Base-by-base conservation (phyloP, 352 stramenopile species). In the Phytophthora cryptogea region DNA sequence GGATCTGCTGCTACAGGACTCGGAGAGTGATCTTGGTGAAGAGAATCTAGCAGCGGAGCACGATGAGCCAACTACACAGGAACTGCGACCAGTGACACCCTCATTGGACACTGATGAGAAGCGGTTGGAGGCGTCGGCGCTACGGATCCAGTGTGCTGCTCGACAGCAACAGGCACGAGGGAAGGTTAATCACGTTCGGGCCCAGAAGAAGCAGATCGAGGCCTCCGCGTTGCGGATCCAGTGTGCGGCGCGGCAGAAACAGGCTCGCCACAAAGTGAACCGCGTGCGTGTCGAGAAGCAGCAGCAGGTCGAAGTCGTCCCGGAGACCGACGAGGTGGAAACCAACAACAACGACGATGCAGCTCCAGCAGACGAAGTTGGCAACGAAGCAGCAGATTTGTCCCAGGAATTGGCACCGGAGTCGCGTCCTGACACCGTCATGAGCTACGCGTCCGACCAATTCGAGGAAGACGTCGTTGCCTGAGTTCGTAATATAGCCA, bases 391-490 rank as follows among this genome's bases (percentile, higher is more conserved):
- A 28, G 17, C 10, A 14, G 9, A 48, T 10, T 9, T n/a, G 46
- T 42, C 28, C 8, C n/a, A 40, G 14, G 13, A 39, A 37, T 3
- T 14, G 17, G 35, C 37, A 4, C 28, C 17, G 5, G 55, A 65
- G 14, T 54, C 44, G 9, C 52, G 79, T 8, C 79, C 79, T 0
- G 74, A 80, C 46, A 89, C 79, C 11, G 74, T 71, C 63, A 74
- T 76, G 75, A 88, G 76, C 48, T 85, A 89, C 54, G 63, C 65
- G 11, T 84, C 74, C 5, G 77, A 89, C 33, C 68, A 82, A 54
- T 89, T 89, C 32, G 80, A 90, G 42, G 70, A 87, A 30, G 80
- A 87, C 20, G 63, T 74, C 16, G 10, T 23, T 23, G 20, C 20
- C 20, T 23, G 20, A 23, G 20, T n/a, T n/a, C n/a, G n/a, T 23